Base-by-base conservation (phyloP, 345 rosid species). In the Luvunga scandens region DNA sequence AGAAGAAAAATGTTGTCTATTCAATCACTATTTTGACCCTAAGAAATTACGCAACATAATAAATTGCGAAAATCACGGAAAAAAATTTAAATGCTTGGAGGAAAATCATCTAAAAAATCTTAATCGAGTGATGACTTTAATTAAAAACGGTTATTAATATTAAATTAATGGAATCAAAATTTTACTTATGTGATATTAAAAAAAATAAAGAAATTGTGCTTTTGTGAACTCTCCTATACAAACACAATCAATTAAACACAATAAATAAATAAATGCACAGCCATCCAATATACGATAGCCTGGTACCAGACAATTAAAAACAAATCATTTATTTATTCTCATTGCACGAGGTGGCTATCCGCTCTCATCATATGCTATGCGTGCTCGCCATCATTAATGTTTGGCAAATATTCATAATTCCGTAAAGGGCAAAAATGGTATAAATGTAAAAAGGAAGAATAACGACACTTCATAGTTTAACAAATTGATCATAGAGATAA, bases 331-430 rank as follows among this genome's bases (percentile, higher is more conserved):
- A 13, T 31, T 24, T 36, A n/a, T 33, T 56, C 66, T 57, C 48
- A 36, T 71, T 55, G 63, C 25, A 31, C 63, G 77, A 73, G 34
- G 56, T 4, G 1, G 59, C 62, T 9, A 61, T 39, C 56, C 69
- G 25, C 1, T 13, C 25, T 2, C 36, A 66, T 73, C 69, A 71
- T 78, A 53, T 18, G 82, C 27, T 25, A 73, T 36, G 50, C 72
- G 65, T 71, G 80, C 9, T 71, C 24, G 73, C 61, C 79, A 83
- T 74, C 77, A 77, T 77, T 73, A n/a, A 69, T 70, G 77, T 77
- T 75, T 25, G 33, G 38, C 10, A 34, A 7, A 28, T 45, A 12
- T 45, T 5, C 5, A 13, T 13, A 45, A 12, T 13, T 12, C 50
- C 4, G 13, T 13, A 13, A 13, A 13, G 50, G 18, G 18, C 5